A percentile compares a stretch with the other conserved stretches of the same genome.
Conservation (phyloP, 768 basidiomycete genomes). For the Leucosporidium yakuticum region DNA sequence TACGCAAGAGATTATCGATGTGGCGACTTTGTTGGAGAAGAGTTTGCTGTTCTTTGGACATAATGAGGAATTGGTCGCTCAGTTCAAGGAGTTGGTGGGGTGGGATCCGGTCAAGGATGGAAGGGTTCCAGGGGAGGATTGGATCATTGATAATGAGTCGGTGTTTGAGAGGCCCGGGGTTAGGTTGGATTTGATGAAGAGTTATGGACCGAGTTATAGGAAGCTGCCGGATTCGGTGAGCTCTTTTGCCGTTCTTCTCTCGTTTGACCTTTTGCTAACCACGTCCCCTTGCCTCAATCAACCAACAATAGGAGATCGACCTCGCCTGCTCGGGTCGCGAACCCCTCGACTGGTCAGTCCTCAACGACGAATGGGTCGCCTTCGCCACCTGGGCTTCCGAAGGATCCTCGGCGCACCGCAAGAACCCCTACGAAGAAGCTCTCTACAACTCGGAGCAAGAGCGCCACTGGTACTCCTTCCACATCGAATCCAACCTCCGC, state of each 20-base stretch:
- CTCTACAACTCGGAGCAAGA: constrained; percentile 96
- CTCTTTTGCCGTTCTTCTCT: constrained; percentile 28
- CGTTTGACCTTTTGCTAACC: constrained; percentile 11
- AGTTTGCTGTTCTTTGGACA: constrained; percentile 72
- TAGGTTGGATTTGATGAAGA: constrained; percentile 45
- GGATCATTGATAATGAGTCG: constrained; percentile 57
- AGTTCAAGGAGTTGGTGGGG: constrained; percentile 80
- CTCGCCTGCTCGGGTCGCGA: constrained; percentile 92
- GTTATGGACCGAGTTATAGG: constrained; percentile 87
- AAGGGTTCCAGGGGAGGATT: constrained; percentile 38
- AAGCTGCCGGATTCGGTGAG: constrained; percentile 79
- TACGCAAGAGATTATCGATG: constrained; percentile 84
- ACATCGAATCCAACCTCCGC: constrained; percentile 78
- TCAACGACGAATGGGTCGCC: constrained; percentile 80
- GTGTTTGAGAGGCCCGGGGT: constrained; percentile 62
- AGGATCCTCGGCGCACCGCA: constrained; percentile 90
- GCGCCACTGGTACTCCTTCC: constrained; percentile 95
- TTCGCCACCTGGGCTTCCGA: constrained; percentile 53
- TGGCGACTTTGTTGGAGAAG: constrained; percentile 70
- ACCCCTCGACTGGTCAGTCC: constrained; percentile 85
- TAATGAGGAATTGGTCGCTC: constrained; percentile 55
- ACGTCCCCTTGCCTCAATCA: not conserved
- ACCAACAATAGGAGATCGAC: constrained; percentile 62
- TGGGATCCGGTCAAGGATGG: constrained; percentile 52
- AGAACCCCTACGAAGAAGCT: constrained; percentile 91